These are phyloP conservation scores for Aspergillus egyptiacus DNA, from an alignment of 495 filamentous ascomycete genomes.

Conservation along the genomic window DNA sequence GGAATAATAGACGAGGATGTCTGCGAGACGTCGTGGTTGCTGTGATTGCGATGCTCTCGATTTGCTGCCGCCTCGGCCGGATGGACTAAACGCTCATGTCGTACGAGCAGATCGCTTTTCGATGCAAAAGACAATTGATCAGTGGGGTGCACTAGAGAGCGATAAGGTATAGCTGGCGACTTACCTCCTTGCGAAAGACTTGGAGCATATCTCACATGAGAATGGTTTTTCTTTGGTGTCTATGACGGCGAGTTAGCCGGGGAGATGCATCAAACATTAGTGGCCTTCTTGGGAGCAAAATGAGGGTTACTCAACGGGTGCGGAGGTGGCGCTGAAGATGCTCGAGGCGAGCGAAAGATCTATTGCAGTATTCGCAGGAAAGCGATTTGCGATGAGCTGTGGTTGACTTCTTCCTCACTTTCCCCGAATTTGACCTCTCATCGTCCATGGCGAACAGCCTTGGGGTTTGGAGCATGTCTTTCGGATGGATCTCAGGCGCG, in stretches of 20 bases:
- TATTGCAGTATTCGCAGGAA: constrained; percentile 45
- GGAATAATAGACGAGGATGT: constrained; percentile 36
- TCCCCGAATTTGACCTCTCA: constrained; percentile 34
- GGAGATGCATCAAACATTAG: neutral
- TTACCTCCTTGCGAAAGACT: constrained; percentile 48
- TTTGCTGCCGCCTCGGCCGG: constrained; percentile 49
- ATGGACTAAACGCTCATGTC: constrained; percentile 69
- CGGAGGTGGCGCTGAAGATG: constrained; percentile 51
- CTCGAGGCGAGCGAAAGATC: constrained; percentile 47
- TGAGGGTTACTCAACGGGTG: constrained; percentile 47
- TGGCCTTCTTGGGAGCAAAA: constrained; percentile 10
- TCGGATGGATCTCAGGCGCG: constrained; percentile 20
- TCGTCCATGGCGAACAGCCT: constrained; percentile 38
- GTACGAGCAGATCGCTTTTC: constrained; percentile 60
- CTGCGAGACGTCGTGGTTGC: constrained; percentile 30
- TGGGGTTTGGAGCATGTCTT: constrained; percentile 24
- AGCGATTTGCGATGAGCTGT: constrained; percentile 42
- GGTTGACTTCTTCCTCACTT: constrained; percentile 40
- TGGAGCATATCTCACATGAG: constrained; percentile 47
- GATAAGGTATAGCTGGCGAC: constrained; percentile 1
- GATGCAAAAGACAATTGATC: constrained; percentile 6
- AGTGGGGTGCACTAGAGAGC: constrained; percentile 20
- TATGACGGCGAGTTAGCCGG: constrained; percentile 29
- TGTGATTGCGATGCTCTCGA: constrained; percentile 39
- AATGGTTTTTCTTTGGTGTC: constrained; percentile 53